Percentiles rank a stretch among this genome's conserved stretches.
These are phyloP conservation scores for Porogramme epimiltina DNA, from an alignment of 1,284 basidiomycete species.

Conservation along the genomic window DNA sequence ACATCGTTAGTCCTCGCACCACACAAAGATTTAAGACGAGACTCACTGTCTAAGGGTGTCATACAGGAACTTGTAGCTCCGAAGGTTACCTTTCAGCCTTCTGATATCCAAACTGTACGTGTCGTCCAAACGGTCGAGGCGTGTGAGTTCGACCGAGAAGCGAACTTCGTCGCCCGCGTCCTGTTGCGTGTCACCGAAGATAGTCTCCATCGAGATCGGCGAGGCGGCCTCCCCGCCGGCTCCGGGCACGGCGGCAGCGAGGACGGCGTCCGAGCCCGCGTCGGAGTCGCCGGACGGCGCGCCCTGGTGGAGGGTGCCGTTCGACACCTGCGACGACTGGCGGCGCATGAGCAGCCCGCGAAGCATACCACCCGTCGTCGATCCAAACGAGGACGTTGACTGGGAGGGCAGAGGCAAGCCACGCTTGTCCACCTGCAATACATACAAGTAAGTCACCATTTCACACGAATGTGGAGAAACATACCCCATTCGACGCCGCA, in stretches of 20 bases:
- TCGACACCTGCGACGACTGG: conserved; percentile 80
- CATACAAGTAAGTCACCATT: neutral
- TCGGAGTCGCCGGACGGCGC: conserved; percentile 23
- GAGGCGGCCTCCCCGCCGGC: conserved; percentile 23
- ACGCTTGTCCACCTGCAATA: conserved; percentile 73
- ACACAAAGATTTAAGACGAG: neutral
- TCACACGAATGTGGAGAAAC: conserved; percentile 30
- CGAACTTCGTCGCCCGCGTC: conserved; percentile 93
- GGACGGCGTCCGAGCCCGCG: conserved; percentile 26
- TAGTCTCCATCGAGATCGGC: conserved; percentile 45
- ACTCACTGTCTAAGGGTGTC: conserved; percentile 87
- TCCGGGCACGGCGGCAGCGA: conserved; percentile 29
- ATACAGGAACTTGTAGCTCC: conserved; percentile 94
- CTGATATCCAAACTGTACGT: conserved; percentile 90
- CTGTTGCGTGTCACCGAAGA: conserved; percentile 77
- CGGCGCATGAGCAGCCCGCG: conserved; percentile 85
- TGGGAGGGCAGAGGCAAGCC: conserved; percentile 80
- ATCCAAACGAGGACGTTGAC: conserved; percentile 51
- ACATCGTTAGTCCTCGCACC: conserved; percentile 10
- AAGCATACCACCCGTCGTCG: conserved; percentile 72
- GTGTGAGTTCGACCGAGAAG: conserved; percentile 89
- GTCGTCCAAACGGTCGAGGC: conserved; percentile 84
- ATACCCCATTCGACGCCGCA: conserved; percentile 79
- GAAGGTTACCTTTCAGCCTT: conserved; percentile 87
- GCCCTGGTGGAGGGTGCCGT: conserved; percentile 24